Percentiles rank a stretch among this genome's conserved stretches.
Conservation (phyloP, 2,329 filamentous ascomycete genomes). For the Colletotrichum incanum region DNA sequence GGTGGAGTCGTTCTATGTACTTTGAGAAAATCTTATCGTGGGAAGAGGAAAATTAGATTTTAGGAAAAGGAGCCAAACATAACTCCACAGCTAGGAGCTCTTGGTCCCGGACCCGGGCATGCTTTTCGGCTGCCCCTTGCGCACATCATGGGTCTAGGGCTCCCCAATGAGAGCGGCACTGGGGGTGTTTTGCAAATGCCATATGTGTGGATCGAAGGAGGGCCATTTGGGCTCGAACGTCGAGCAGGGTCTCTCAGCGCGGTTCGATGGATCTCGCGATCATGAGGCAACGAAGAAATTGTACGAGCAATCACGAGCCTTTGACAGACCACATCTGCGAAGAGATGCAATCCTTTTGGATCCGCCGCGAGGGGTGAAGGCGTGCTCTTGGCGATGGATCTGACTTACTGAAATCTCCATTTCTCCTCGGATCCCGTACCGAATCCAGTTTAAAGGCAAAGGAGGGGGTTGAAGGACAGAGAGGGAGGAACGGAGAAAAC, state of each 20-base stretch:
- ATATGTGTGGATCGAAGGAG: slow-evolving; percentile 5
- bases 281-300: slow-evolving; percentile 21
- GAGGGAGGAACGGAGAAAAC: slow-evolving; percentile 5
- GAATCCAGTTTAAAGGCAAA: slow-evolving; percentile 35
- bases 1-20: not conserved
- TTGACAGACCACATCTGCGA: not conserved
- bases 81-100: slow-evolving; percentile 16
- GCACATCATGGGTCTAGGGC: slow-evolving; percentile 26
- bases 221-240: not conserved
- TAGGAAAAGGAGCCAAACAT: not conserved
- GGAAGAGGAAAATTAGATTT: not conserved
- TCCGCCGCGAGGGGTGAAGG: not conserved
- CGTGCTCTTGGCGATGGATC: slow-evolving; percentile 17
- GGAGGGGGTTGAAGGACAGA: not conserved
- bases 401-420: not conserved
- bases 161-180: not conserved
- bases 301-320: not conserved
- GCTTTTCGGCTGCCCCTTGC: slow-evolving; percentile 15
- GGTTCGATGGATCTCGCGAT: slow-evolving; percentile 18
- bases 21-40: not conserved
- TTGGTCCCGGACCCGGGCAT: not conserved
- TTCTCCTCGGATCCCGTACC: slow-evolving; percentile 33
- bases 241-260: not conserved
- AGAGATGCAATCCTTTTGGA: not conserved
- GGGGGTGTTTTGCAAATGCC: slow-evolving; percentile 1